Base-by-base conservation (phyloP, 345 rosid genomes). In the Rubroshorea leprosula region DNA sequence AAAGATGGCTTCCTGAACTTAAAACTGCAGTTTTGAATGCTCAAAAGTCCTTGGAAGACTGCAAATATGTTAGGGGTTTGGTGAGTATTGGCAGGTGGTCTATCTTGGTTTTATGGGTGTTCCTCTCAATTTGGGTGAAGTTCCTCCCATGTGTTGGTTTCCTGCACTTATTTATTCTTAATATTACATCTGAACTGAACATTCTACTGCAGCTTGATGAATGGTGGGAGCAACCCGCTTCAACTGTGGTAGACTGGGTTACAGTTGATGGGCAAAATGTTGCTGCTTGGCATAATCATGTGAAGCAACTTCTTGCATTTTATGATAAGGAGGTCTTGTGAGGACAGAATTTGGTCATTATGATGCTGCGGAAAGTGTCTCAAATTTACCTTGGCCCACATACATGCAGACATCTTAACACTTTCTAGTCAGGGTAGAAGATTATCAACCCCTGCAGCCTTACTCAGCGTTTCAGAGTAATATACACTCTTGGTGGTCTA, bases 221-320 rank as follows among this genome's bases (percentile, higher is more conserved):
- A 63, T 91, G 98, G 90, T 91, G 96, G 96, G 92, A 88, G 73
- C 98, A 88, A 62, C 98, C 98, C 8, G 98, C 98, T 35, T 78
- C 96, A 29, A 79, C 95, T 15, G 81, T 81, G 57, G 95, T 88
- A 19, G 96, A 91, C 72, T 88, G 96, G 96, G 88, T 81, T 23
- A 60, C 83, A 38, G 90, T 91, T 51, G 96, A 86, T 63, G 92
- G 96, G 54, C 87, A 91, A 62, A 83, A 64, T 46, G 95, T 88
- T 53, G 86, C 80, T 60, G 82, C 88, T 54, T 86, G 98, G 98
- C 88, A 77, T 65, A 82, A 86, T 74, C 98, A 88, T 45, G 92
- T 91, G 59, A 91, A 90, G 71, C 90, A 88, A 63, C 90, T 86
- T 63, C 88, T 91, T 25, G 83, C 95, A 55, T 88, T 80, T 63